Evolutionary conservation across 306 rosid species (phyloP).

Genomic region (Castanea mollissima): DNA sequence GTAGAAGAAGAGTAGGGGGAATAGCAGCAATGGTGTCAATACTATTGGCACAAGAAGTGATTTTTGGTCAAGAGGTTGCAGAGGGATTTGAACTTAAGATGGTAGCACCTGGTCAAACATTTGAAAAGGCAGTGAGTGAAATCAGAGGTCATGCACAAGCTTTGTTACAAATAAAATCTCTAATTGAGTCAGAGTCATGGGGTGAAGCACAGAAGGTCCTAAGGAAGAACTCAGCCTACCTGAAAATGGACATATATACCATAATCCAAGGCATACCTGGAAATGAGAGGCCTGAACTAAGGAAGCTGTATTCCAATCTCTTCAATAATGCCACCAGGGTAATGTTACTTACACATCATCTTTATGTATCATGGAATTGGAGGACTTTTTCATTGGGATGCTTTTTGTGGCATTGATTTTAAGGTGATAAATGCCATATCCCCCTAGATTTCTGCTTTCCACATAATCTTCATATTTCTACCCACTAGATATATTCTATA

Average conservation of each 20-base stretch:
- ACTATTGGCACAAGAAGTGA: constrained; percentile 9
- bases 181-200: constrained; percentile 65
- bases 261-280: constrained; percentile 64
- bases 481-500: too few relatives aligned
- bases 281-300: constrained; percentile 53
- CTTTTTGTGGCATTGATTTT: background rate
- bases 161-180: constrained; percentile 35
- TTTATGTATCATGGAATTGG: background rate
- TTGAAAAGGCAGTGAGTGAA: constrained; percentile 45
- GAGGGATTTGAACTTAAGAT: constrained; percentile 45
- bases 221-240: constrained; percentile 45
- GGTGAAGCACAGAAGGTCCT: constrained; percentile 50
- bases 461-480: too few relatives aligned
- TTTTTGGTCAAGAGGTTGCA: constrained; percentile 25
- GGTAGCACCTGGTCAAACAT: constrained; percentile 31
- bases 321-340: constrained; percentile 50
- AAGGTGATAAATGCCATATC: background rate
- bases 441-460: too few relatives aligned
- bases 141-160: constrained; percentile 32
- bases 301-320: constrained; percentile 64
- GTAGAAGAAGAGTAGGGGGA: constrained; percentile 36
- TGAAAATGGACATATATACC: constrained; percentile 63
- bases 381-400: background rate
- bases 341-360: background rate
- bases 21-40: constrained; percentile 18